These are phyloP conservation scores for Ormosia semicastrata DNA, from an alignment of 306 rosid genomes.

Conservation along the genomic window DNA sequence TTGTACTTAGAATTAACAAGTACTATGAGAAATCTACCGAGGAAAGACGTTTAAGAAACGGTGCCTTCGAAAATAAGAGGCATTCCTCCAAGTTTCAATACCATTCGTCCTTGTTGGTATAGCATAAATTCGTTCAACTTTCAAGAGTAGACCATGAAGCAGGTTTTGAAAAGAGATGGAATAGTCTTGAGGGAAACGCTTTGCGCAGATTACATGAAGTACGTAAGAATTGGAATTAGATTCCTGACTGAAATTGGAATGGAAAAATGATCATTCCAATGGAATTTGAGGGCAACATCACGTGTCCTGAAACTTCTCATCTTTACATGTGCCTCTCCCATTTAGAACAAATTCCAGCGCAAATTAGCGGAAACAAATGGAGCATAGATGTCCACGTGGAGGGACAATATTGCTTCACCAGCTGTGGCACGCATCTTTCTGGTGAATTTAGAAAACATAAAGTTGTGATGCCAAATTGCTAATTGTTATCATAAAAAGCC, in stretches of 20 bases:
- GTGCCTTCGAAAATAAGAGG: background rate
- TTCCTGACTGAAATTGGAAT: background rate
- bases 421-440: background rate
- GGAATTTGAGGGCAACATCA: background rate
- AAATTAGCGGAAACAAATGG: background rate
- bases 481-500: too few relatives aligned
- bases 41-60: too few relatives aligned
- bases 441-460: background rate
- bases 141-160: background rate
- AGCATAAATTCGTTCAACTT: background rate
- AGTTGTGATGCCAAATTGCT: background rate
- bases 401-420: background rate
- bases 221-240: constrained; percentile 25
- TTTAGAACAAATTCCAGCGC: constrained; percentile 22
- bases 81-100: background rate
- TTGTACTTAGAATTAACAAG: too few relatives aligned
- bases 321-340: background rate
- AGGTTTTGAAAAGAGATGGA: background rate
- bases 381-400: background rate
- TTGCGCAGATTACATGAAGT: background rate
- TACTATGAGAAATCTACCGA: too few relatives aligned
- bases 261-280: background rate
- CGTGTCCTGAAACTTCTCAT: background rate
- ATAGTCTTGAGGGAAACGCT: background rate
- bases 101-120: background rate